These are phyloP conservation scores for Penicillium soppii DNA, from an alignment of 495 filamentous ascomycete genomes.

Conservation along the genomic window DNA sequence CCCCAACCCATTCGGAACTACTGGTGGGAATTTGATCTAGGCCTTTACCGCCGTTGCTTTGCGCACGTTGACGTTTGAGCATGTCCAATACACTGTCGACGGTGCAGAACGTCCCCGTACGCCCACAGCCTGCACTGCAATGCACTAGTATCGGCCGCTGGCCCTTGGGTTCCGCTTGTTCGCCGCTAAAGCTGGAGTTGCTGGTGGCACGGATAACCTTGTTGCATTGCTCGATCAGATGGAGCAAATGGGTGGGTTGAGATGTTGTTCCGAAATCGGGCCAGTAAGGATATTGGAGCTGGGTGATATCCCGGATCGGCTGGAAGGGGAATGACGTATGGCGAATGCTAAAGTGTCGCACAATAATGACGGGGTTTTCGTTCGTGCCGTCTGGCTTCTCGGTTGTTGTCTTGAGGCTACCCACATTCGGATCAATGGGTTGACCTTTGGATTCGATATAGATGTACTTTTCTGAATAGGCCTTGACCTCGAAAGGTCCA, in stretches of 20 bases:
- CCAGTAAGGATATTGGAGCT: slow-evolving; percentile 92
- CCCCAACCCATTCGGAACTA: slow-evolving; percentile 31
- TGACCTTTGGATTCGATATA: slow-evolving; percentile 57
- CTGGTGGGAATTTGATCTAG: slow-evolving; percentile 23
- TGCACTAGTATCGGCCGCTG: slow-evolving; percentile 83
- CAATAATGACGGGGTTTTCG: slow-evolving; percentile 71
- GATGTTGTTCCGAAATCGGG: slow-evolving; percentile 95
- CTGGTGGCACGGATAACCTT: slow-evolving; percentile 39
- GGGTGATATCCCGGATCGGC: slow-evolving; percentile 89
- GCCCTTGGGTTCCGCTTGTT: slow-evolving; percentile 55
- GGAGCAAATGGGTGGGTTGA: slow-evolving; percentile 79
- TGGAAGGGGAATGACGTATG: slow-evolving; percentile 77
- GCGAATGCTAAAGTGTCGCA: slow-evolving; percentile 82
- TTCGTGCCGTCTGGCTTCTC: slow-evolving; percentile 24
- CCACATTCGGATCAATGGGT: slow-evolving; percentile 9
- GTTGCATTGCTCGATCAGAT: slow-evolving; percentile 83
- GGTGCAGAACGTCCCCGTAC: slow-evolving; percentile 94
- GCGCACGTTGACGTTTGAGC: slow-evolving; percentile 72
- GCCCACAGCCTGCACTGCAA: slow-evolving; percentile 92
- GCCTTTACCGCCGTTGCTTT: slow-evolving; percentile 21
- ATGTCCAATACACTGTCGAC: slow-evolving; percentile 94
- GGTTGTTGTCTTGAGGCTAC: slow-evolving; percentile 14
- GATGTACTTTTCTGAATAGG: slow-evolving; percentile 76
- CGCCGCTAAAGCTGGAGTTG: slow-evolving; percentile 29
- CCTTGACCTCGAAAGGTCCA: slow-evolving; percentile 73